Percentiles rank a stretch among this genome's conserved stretches.
Evolutionary conservation across 2,329 filamentous ascomycete species (phyloP).

Genomic region (Gliomastix tumulicola): DNA sequence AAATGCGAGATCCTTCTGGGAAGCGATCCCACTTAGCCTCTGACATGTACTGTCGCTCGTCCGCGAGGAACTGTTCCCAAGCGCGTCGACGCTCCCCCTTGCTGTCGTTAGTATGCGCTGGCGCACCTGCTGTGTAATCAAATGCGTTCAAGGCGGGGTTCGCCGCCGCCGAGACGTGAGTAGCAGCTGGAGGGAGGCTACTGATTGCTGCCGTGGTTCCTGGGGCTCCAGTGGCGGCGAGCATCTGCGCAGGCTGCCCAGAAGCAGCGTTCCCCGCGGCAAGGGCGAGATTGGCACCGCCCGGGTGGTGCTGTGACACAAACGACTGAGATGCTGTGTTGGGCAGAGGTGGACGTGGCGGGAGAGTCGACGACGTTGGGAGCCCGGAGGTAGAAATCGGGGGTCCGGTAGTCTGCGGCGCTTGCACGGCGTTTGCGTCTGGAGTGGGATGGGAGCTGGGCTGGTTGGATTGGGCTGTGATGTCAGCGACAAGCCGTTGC

Average conservation of each 20-base stretch:
- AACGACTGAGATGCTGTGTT: constrained; percentile 27
- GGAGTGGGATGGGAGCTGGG: too few relatives aligned
- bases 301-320: constrained; percentile 26
- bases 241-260: constrained; percentile 23
- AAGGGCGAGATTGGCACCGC: constrained; percentile 19
- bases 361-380: constrained; percentile 34
- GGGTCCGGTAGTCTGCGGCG: neutral
- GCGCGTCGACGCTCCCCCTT: constrained; percentile 53
- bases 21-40: constrained; percentile 80
- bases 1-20: constrained; percentile 68
- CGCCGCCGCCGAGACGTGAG: neutral
- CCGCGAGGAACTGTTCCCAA: constrained; percentile 66
- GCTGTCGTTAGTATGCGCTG: neutral
- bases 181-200: constrained; percentile 18
- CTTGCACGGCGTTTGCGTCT: too few relatives aligned
- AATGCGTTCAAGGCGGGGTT: neutral
- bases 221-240: constrained; percentile 21
- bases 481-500: constrained; percentile 30
- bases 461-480: neutral
- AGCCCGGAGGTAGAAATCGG: constrained; percentile 14
- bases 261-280: constrained; percentile 15
- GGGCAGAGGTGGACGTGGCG: constrained; percentile 35
- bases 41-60: constrained; percentile 68
- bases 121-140: too few relatives aligned
- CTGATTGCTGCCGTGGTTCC: constrained; percentile 21